phyloP scores from a whole-genome alignment of 1,284 basidiomycete genomes.

The Sanghuangporus weigelae region DNA sequence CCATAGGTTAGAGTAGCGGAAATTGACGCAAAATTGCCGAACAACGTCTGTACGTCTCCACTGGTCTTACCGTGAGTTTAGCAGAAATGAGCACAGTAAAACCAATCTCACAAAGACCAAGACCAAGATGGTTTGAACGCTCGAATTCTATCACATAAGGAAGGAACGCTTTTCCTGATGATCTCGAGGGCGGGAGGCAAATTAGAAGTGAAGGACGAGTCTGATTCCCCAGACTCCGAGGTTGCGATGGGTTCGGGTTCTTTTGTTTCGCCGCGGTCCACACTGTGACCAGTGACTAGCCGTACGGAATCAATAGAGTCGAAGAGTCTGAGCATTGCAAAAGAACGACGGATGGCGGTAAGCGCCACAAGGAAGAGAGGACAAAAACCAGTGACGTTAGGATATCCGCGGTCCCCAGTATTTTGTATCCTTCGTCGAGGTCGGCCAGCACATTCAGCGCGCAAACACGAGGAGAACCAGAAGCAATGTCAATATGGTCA shows the following conservation, averaged over 20 bases:
- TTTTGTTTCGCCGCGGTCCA: neutral
- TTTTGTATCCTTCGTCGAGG: neutral
- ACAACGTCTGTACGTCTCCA: slow-evolving; percentile 4
- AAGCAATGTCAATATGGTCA: neutral
- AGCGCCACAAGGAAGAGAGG: neutral
- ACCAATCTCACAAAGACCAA: neutral
- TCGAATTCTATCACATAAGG: neutral
- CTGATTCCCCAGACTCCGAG: neutral
- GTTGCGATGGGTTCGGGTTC: neutral
- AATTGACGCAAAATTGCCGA: neutral
- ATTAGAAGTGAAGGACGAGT: neutral
- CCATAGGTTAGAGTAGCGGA: neutral
- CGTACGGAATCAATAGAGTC: neutral
- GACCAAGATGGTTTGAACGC: slow-evolving; percentile 2
- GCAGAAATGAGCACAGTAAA: neutral
- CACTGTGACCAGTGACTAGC: neutral
- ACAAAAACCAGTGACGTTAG: neutral
- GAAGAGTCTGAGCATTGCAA: neutral
- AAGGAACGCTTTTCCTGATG: slow-evolving; percentile 6
- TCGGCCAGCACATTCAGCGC: neutral
- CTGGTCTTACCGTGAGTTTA: neutral
- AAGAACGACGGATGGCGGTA: neutral
- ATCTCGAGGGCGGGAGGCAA: neutral
- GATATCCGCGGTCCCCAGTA: neutral
- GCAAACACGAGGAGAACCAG: neutral